Evolutionary conservation across 2,329 filamentous ascomycete genomes (phyloP).

Genomic region (Ophiocordyceps camponoti-leonardi): DNA sequence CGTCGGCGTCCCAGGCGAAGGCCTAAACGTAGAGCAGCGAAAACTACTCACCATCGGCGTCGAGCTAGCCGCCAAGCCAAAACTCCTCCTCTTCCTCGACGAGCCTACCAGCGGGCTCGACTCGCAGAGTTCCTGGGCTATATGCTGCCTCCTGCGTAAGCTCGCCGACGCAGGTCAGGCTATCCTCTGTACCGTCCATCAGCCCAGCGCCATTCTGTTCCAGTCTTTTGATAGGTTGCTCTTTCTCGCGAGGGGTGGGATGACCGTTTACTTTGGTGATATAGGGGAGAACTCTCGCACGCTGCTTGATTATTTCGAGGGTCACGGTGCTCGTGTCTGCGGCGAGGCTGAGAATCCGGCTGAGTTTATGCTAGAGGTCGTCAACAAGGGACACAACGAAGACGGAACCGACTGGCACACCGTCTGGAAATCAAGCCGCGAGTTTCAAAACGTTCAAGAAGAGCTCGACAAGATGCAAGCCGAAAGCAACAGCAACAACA

Average conservation of each 20-base stretch:
- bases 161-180: constrained; percentile 37
- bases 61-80: constrained; percentile 37
- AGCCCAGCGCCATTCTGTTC: constrained; percentile 35
- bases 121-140: constrained; percentile 45
- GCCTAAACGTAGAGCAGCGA: constrained; percentile 43
- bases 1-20: constrained; percentile 44
- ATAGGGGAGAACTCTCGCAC: constrained; percentile 42
- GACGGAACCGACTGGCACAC: constrained; percentile 43
- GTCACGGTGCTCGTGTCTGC: constrained; percentile 43
- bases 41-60: constrained; percentile 47
- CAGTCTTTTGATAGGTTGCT: constrained; percentile 41
- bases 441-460: constrained; percentile 31
- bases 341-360: constrained; percentile 50
- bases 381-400: constrained; percentile 21
- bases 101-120: constrained; percentile 47
- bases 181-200: constrained; percentile 37
- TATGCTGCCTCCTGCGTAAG: constrained; percentile 43
- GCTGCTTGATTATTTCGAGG: constrained; percentile 46
- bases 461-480: constrained; percentile 49
- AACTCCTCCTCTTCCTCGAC: constrained; percentile 43
- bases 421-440: constrained; percentile 41
- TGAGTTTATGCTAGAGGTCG: constrained; percentile 53
- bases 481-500: constrained; percentile 16
- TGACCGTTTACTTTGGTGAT: constrained; percentile 52
- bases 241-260: constrained; percentile 47